Base-by-base conservation (phyloP, 1,284 basidiomycete species). In the Phellopilus nigrolimitatus region DNA sequence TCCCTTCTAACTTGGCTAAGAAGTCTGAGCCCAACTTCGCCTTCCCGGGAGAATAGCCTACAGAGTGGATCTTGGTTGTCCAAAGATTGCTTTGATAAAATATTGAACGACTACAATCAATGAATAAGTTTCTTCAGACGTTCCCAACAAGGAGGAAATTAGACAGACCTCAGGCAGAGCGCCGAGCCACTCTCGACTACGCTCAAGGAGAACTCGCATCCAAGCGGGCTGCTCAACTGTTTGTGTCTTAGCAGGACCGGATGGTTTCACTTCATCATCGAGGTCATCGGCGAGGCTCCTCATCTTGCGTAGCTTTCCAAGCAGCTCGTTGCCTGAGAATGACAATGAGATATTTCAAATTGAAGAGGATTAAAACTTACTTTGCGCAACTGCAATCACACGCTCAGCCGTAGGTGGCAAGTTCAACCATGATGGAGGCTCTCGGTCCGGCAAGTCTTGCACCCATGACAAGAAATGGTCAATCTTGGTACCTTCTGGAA, bases 371-470 rank as follows among this genome's bases (percentile, higher is more conserved):
- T n/a, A 10, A 4, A 1, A 62, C 72, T 60, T 62, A 91, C 94
- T 94, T 77, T 95, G 90, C 2, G 88, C 87, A 45, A 91, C 69
- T 6, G 94, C 92, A 59, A 97, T 94, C 33, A 97, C 85, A 21
- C 85, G 82, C 64, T 97, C 93, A 15, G 94, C 93, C 15, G 88
- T 89, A 0, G 88, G 84, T 3, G 94, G 93, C 25, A 97, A 75
- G 61, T 90, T 89, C 47, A 97, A 75, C 92, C 94, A 97, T 25
- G 90, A 82, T 1, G 92, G 92, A 2, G 94, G 94, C 64, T 95
- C 91, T 42, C 88, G 81, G 62, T 95, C 92, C 0, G 94, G 95
- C 34, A 97, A 69, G 13, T 76, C 75, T 60, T 86, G 80, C 3
- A 91, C 88, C 95, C 95, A 98, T 10, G 78, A 72, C 52, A 95